Conservation (phyloP, 768 basidiomycete genomes). For the Infundibulicybe gibba region DNA sequence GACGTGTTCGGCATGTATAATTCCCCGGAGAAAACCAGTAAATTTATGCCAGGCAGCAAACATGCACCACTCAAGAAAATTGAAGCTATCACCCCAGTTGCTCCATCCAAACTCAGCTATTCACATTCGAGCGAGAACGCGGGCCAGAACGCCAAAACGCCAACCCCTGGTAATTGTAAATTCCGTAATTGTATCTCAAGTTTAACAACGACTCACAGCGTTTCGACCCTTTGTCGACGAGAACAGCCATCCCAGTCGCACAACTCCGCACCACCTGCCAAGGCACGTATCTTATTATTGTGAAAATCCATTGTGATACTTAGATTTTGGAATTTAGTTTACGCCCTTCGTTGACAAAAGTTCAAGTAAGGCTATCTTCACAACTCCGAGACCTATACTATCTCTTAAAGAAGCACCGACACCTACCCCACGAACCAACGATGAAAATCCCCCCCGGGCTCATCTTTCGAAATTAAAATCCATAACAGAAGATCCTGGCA, state of each 20-base stretch:
- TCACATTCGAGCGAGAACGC: slow-evolving; percentile 37
- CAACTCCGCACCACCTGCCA: slow-evolving; percentile 28
- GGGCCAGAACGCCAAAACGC: slow-evolving; percentile 33
- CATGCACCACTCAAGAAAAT: slow-evolving; percentile 69
- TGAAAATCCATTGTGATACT: slow-evolving; percentile 9
- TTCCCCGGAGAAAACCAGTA: slow-evolving; percentile 75
- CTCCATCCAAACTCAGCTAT: slow-evolving; percentile 28
- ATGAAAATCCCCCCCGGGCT: slow-evolving; percentile 21
- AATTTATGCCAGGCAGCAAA: slow-evolving; percentile 59
- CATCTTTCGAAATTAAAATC: slow-evolving; percentile 21
- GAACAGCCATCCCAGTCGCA: slow-evolving; percentile 45
- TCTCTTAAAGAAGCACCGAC: slow-evolving; percentile 47
- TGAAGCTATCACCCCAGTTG: slow-evolving; percentile 50
- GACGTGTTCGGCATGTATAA: slow-evolving; percentile 98
- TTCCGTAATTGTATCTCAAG: slow-evolving; percentile 4
- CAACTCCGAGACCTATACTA: slow-evolving; percentile 39
- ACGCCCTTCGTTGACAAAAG: slow-evolving; percentile 61
- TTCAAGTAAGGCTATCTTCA: slow-evolving; percentile 38
- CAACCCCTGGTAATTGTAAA: slow-evolving; percentile 25
- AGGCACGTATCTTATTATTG: slow-evolving; percentile 26
- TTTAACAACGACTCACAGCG: slow-evolving; percentile 26
- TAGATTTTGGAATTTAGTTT: slow-evolving; percentile 38
- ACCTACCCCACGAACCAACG: slow-evolving; percentile 17
- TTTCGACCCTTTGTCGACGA: slow-evolving; percentile 75
- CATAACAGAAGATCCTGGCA: slow-evolving; percentile 30